Evolutionary conservation across 2,329 filamentous ascomycete genomes (phyloP), one percentile per base, ranked within the genome.

Genomic region (Pseudocercospora fijiensis): DNA sequence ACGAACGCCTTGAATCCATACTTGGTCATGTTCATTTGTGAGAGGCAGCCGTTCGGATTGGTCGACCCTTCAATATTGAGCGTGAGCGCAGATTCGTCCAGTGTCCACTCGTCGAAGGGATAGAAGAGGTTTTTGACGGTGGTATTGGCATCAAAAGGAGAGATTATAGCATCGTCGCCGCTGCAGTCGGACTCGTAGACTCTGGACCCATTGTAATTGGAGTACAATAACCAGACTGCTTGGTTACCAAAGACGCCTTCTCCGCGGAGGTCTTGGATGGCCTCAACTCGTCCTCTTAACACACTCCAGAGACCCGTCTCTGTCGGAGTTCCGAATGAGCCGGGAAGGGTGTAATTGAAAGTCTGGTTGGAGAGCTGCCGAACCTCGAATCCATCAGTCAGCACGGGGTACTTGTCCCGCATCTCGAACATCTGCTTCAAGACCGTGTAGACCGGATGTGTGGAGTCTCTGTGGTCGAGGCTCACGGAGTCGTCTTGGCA

Each of bases 41-140:
- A 74, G 2, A 88, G 69, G 68, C 87, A 89, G 1, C 87, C 87
- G 64, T 85, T 86, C 55, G 71, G 76, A 2, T 80, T 74, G 0
- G 72, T 76, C 0, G 81, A 82, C 2, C 78, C 78, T 60, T 82
- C 80, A 49, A 85, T 77, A 11, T 79, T 79, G 43, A 86, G 78
- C 28, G 76, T 76, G 4, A 78, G 73, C 0, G 78, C 73, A 1
- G 84, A 83, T 0, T 74, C 71, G 56, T 78, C 78, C n/a, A 89
- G 76, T 0, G 75, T 81, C 62, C 83, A 77, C 65, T 85, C 81
- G 24, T 86, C 85, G 68, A 85, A 86, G 0, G 86, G 86, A 70
- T 84, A 85, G 72, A 89, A 87, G 11, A 89, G 71, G 69, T 88
- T 88, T 71, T 84, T 85, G 65, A 89, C 86, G 0, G 79, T 84